Conservation (phyloP, 768 basidiomycete genomes). For the Xerocomus potaroensis region DNA sequence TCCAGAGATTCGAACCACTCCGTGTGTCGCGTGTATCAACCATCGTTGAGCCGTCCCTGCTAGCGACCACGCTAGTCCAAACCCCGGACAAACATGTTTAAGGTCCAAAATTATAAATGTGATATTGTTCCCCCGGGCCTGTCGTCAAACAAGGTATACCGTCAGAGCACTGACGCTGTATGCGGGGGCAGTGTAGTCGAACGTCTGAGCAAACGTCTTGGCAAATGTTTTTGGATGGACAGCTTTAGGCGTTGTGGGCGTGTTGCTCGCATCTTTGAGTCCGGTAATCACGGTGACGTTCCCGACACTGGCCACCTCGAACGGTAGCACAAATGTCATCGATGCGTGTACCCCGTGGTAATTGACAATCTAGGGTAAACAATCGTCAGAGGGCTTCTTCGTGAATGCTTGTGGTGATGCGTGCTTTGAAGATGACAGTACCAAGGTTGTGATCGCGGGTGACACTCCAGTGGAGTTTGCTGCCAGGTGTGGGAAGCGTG, state of each 20-base stretch:
- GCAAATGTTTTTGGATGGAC: conserved; percentile 44
- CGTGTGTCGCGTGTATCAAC: too few species aligned
- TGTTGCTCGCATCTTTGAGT: conserved; percentile 48
- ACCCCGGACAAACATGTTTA: too few species aligned
- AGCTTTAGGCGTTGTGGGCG: conserved; percentile 44
- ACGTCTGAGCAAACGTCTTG: conserved; percentile 45
- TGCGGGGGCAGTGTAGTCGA: conserved; percentile 52
- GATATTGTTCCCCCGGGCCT: too few species aligned
- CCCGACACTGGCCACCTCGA: conserved; percentile 43
- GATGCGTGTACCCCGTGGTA: conserved; percentile 37
- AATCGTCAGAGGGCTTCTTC: neutral
- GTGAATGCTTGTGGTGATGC: neutral
- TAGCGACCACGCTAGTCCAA: too few species aligned
- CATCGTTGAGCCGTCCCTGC: too few species aligned
- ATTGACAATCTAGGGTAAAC: conserved; percentile 46
- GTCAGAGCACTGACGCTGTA: conserved; percentile 39
- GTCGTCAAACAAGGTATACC: conserved; percentile 2
- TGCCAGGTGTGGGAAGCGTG: conserved; percentile 45
- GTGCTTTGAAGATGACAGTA: conserved; percentile 56
- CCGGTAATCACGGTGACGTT: conserved; percentile 50
- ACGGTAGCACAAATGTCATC: conserved; percentile 53
- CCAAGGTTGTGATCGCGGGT: conserved; percentile 24
- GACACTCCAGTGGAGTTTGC: conserved; percentile 63
- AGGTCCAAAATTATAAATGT: too few species aligned
- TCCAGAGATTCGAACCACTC: too few species aligned